Evolutionary conservation across 1,284 basidiomycete genomes (phyloP), one percentile per base, ranked within the genome.

Genomic region (Pterulicium gracile): DNA sequence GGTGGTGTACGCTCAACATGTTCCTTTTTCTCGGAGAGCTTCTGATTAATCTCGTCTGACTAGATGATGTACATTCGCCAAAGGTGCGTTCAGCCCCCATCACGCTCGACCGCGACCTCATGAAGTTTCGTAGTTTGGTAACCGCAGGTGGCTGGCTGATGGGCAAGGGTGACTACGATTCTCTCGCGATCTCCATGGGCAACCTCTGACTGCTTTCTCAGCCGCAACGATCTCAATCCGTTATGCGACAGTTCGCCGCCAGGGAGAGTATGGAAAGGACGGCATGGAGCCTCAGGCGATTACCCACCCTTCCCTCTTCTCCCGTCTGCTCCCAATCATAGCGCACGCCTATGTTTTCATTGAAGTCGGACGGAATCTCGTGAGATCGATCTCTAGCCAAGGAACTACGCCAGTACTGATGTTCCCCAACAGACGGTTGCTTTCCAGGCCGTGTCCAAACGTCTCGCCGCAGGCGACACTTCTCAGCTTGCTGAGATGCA

Each of bases 1-100:
- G 83, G 85, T 44, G 83, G 86, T 4, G 82, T 85, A 56, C 59
- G 76, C n/a, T n/a, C n/a, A n/a, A n/a, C n/a, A n/a, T n/a, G n/a
- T n/a, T n/a, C n/a, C n/a, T n/a, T n/a, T n/a, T n/a, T n/a, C n/a
- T n/a, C n/a, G n/a, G n/a, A n/a, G n/a, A n/a, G n/a, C n/a, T n/a
- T n/a, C n/a, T n/a, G n/a, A n/a, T n/a, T n/a, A n/a, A n/a, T n/a
- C n/a, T n/a, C n/a, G n/a, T n/a, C n/a, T n/a, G n/a, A n/a, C n/a
- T 52, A 83, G 81, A 85, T 84, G 81, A 58, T 84, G 42, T 81
- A 79, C 54, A 81, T 83, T 45, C 75, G 81, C 7, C 72, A 81
- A 18, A 66, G 64, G 79, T 79, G 56, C 52, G 62, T 46, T 20
- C 4, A 2, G 24, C 15, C 27, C 7, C n/a, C 43, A 17, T 13